Conservation (phyloP, 805 yeast species). For the Kazachstania psychrophila region DNA sequence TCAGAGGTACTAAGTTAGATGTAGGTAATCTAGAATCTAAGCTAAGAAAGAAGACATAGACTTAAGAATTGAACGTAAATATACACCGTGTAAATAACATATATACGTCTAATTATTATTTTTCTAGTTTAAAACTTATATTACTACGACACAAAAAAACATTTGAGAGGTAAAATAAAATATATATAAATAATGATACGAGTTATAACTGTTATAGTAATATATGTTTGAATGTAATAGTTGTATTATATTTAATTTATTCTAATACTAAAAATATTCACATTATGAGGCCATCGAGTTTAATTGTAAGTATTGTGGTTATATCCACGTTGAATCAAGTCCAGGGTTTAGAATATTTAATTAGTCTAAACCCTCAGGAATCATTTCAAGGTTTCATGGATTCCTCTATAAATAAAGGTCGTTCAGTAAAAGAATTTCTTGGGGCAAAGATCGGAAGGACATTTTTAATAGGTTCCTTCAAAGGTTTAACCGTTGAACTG, state of each 20-base stretch:
- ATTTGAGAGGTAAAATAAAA: too few species aligned
- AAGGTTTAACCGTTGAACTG: constrained; percentile 60
- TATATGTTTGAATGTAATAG: too few species aligned
- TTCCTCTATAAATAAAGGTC: constrained; percentile 32
- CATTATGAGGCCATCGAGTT: too few species aligned
- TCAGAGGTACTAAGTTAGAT: constrained; percentile 70
- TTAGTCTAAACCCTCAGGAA: constrained; percentile 43
- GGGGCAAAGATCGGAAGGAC: constrained; percentile 40
- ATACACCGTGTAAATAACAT: not conserved
- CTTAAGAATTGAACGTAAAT: not conserved
- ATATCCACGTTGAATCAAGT: not conserved
- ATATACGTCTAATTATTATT: too few species aligned
- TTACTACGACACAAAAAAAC: too few species aligned
- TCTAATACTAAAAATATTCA: too few species aligned
- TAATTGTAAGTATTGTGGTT: not conserved
- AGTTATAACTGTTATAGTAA: too few species aligned
- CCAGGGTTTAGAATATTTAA: constrained; percentile 33
- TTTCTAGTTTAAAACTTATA: too few species aligned
- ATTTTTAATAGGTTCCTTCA: constrained; percentile 60
- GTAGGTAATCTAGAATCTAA: constrained; percentile 57
- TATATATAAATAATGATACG: too few species aligned
- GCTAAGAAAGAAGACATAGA: constrained; percentile 26
- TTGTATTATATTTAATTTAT: too few species aligned
- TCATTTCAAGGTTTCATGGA: constrained; percentile 41
- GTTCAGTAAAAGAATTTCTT: constrained; percentile 34